Percentiles rank a stretch among this genome's conserved stretches.
phyloP scores from a whole-genome alignment of 768 basidiomycete species.

The Tylopilus sp. region DNA sequence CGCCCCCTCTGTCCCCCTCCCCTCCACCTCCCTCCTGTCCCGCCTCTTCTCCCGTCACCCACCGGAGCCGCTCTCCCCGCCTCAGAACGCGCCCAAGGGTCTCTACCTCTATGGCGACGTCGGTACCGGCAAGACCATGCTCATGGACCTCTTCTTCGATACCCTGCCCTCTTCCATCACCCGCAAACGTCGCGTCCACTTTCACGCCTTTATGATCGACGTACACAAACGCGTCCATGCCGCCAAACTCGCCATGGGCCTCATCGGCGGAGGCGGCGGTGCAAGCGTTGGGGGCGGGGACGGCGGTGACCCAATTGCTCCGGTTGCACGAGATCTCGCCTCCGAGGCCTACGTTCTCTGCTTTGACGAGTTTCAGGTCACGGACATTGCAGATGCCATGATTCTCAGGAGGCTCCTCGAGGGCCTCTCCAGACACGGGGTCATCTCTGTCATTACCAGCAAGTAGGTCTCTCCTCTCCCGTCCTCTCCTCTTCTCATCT shows the following conservation, averaged over 20 bases:
- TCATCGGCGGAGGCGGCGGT: constrained; percentile 38
- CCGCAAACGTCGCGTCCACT: constrained; percentile 88
- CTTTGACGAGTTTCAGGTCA: constrained; percentile 99
- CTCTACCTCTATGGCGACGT: constrained; percentile 96
- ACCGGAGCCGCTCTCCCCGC: constrained; percentile 32
- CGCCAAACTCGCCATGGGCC: constrained; percentile 69
- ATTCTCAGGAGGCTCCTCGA: constrained; percentile 89
- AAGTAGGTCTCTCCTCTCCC: constrained; percentile 57
- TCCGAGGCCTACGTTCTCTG: constrained; percentile 82
- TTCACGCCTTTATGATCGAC: constrained; percentile 99
- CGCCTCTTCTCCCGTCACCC: constrained; percentile 30
- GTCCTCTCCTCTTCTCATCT: background rate
- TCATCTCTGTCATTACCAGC: constrained; percentile 94
- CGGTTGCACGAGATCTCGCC: constrained; percentile 85
- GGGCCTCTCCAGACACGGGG: constrained; percentile 79
- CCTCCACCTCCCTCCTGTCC: constrained; percentile 22
- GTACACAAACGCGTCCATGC: constrained; percentile 91
- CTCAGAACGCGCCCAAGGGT: constrained; percentile 68
- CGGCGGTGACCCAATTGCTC: constrained; percentile 75
- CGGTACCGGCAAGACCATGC: constrained; percentile 97
- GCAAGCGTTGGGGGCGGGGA: constrained; percentile 25
- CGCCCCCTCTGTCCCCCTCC: constrained; percentile 35
- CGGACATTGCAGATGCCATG: constrained; percentile 98
- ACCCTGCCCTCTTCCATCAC: constrained; percentile 66
- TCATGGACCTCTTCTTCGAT: constrained; percentile 97